Evolutionary conservation across 2,329 filamentous ascomycete species (phyloP), one percentile per base, ranked within the genome.

Genomic region (Dactylella cylindrospora): DNA sequence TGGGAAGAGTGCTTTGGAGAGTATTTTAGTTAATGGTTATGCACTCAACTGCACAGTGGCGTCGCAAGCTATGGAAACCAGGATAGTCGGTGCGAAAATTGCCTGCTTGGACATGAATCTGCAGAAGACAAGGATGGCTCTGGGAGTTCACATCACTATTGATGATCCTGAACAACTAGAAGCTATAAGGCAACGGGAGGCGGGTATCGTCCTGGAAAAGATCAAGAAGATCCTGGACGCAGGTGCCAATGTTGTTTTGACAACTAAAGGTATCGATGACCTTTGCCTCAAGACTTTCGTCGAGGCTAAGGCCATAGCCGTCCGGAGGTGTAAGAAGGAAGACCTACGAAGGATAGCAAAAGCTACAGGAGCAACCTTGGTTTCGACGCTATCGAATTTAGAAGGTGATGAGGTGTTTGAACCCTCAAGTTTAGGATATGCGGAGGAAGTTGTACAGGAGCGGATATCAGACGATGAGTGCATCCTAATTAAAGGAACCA

Each of bases 391-490:
- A 40, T 97, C 93, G 3, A 94, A 98, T 73, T 78, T 98, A 66
- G 97, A 98, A 72, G 93, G 93, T 59, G 93, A 98, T 72, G 93
- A 98, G 78, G 89, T 86, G 72, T 98, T 97, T 70, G 93, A 98
- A 68, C 78, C 88, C 17, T 90, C 90, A 32, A 88, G 88, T 72
- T 80, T 98, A 29, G 93, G 93, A 61, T 80, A 89, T 66, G 93
- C 93, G 10, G 93, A 98, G 70, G 93, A 97, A 76, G 91, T 98
- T 65, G 82, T 86, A n/a, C 93, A 98, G 75, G 93, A 97, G 79
- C 86, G 91, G 71, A 97, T 98, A 73, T 97, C 93, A 2, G 93
- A 98, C 70, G 93, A 98, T 69, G 93, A 98, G 78, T 97, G 91
- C 75, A 98, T 98, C 67, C 77, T 98, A 66, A 81, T 98, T 73